Base-by-base conservation (phyloP, 2,329 filamentous ascomycete species). In the Tympanopsis confertula region DNA sequence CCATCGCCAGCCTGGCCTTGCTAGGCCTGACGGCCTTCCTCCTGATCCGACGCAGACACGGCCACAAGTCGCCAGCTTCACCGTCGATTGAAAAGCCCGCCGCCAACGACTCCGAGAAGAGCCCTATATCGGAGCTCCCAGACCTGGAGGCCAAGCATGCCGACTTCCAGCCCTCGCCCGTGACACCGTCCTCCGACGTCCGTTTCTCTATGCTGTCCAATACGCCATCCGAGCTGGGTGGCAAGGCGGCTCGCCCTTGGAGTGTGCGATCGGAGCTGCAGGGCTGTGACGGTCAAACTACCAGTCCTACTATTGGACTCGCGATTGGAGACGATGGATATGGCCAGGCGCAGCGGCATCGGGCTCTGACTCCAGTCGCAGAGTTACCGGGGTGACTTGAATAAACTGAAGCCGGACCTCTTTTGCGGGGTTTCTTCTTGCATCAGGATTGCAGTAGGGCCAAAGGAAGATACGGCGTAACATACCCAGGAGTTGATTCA, bases 11-110 rank as follows among this genome's bases (percentile, higher is more conserved):
- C 19, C 13, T 45, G n/a, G 19, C 49, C 7, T 32, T 53, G 13
- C 36, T 53, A 4, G 43, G 30, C 4, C 33, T 43, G 4, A 13
- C 52, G n/a, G 28, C 38, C 14, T 41, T 43, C 17, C 18, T 53
- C n/a, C 51, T 30, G 57, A 54, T 36, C 52, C 56, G 45, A 55
- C 22, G 22, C 22, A n/a, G n/a, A 10, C 7, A 7, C 22, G 22
- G 22, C 22, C 22, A 7, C 7, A n/a, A 26, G 7, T 7, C 7
- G 22, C 22, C 22, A n/a, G 22, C 22, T 10, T 7, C 22, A n/a
- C n/a, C n/a, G n/a, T n/a, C n/a, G n/a, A n/a, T n/a, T n/a, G n/a
- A n/a, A n/a, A n/a, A n/a, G n/a, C n/a, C n/a, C n/a, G 22, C 22
- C 22, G 22, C 22, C 22, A 26, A 7, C 7, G 22, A 26, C 22